Percentiles rank a stretch among this genome's conserved stretches.
Conservation (phyloP, 2,329 filamentous ascomycete species). For the Camptophora hylomeconis region DNA sequence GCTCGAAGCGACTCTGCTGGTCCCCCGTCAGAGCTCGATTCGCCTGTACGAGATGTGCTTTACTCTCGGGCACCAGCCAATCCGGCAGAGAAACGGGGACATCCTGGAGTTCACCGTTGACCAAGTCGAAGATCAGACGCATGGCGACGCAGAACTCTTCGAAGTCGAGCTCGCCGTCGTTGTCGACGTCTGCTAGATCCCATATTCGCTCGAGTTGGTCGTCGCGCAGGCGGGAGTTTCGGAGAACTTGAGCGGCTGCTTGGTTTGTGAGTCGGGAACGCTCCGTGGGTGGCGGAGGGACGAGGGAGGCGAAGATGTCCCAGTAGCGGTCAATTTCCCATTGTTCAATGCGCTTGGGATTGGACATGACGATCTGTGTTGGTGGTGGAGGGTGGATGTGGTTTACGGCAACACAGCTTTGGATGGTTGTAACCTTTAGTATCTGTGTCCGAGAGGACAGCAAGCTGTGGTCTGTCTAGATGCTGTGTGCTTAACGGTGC, state of each 20-base stretch:
- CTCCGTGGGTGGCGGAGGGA: constrained; percentile 12
- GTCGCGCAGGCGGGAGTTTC: constrained; percentile 59
- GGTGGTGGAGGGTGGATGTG: too few species aligned
- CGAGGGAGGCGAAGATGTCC: constrained; percentile 62
- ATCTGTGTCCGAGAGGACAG: too few species aligned
- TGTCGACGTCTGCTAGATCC: constrained; percentile 95
- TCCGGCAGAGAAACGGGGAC: constrained; percentile 80
- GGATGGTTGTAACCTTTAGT: too few species aligned
- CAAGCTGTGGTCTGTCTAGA: too few species aligned
- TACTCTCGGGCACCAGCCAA: constrained; percentile 94
- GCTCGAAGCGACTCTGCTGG: constrained; percentile 56
- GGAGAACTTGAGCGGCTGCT: constrained; percentile 58
- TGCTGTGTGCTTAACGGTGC: too few species aligned
- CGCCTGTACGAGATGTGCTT: constrained; percentile 79
- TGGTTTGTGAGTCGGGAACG: constrained; percentile 52
- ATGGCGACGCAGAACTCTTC: constrained; percentile 99
- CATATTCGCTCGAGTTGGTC: constrained; percentile 92
- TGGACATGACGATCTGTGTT: too few species aligned
- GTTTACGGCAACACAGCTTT: too few species aligned
- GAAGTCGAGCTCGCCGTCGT: constrained; percentile 94
- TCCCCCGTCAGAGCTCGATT: constrained; percentile 65
- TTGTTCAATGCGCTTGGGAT: constrained; percentile 43
- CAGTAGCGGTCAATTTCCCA: constrained; percentile 67
- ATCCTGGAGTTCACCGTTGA: constrained; percentile 87
- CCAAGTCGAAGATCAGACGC: constrained; percentile 91